Conservation (phyloP, 1,139 yeast species). For the Blastobotrys capitulatus region DNA sequence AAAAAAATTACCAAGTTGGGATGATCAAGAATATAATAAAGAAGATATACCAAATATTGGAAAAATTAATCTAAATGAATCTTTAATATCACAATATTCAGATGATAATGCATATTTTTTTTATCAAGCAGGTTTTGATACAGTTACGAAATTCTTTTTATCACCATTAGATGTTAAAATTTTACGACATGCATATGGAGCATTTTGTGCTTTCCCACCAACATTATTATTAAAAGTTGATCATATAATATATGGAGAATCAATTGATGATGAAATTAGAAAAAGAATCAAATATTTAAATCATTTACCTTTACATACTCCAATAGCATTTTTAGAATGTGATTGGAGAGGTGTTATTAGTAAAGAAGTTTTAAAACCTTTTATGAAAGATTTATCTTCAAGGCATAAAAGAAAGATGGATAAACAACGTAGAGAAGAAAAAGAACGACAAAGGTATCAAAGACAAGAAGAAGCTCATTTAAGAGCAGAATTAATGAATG, state of each 20-base stretch:
- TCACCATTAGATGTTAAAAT: constrained; percentile 78
- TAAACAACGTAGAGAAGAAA: constrained; percentile 61
- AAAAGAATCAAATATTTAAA: constrained; percentile 67
- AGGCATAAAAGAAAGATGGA: constrained; percentile 51
- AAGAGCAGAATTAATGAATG: constrained; percentile 26
- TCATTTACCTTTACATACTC: constrained; percentile 81
- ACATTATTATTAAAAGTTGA: constrained; percentile 59
- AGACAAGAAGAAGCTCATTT: constrained; percentile 48
- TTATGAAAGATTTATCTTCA: constrained; percentile 54
- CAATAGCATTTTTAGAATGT: constrained; percentile 77
- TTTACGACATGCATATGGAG: constrained; percentile 55
- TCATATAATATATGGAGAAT: constrained; percentile 59
- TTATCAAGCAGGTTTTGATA: constrained; percentile 70
- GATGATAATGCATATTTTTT: constrained; percentile 47
- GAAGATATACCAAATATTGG: too few species aligned
- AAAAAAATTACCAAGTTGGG: not conserved
- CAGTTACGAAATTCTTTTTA: constrained; percentile 60
- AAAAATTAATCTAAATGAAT: not conserved
- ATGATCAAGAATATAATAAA: not conserved
- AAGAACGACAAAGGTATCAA: constrained; percentile 54
- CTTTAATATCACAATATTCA: constrained; percentile 13
- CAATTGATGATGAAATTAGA: constrained; percentile 48
- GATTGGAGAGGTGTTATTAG: constrained; percentile 62
- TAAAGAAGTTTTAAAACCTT: constrained; percentile 49
- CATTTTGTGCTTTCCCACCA: constrained; percentile 63